phyloP scores from a whole-genome alignment of 768 basidiomycete genomes.

The Butyriboletus loyo region DNA sequence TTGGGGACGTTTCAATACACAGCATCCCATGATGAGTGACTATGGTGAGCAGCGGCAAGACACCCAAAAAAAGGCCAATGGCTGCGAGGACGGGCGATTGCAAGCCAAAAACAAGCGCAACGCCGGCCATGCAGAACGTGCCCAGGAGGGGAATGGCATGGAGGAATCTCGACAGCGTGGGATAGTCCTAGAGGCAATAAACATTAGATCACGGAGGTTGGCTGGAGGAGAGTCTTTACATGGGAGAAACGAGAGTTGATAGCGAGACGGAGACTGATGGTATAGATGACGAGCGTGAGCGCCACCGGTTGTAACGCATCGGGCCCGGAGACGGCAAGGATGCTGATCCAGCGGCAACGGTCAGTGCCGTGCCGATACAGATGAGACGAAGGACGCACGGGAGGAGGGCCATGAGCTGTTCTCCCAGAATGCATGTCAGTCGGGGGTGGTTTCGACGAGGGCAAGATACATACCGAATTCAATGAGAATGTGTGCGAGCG shows the following conservation, averaged over 20 bases:
- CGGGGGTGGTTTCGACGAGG: neutral
- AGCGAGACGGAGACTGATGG: conserved; percentile 19
- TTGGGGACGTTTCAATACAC: neutral
- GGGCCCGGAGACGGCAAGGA: conserved; percentile 11
- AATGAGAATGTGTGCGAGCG: conserved; percentile 15
- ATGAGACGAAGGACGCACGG: conserved; percentile 8
- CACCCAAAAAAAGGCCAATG: conserved; percentile 6
- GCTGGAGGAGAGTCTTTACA: neutral
- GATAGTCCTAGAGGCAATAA: conserved; percentile 5
- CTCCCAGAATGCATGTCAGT: neutral
- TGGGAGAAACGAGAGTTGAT: conserved; percentile 5
- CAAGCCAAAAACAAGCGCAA: conserved; percentile 5
- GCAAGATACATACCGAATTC: conserved; percentile 8
- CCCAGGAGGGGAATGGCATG: conserved; percentile 20
- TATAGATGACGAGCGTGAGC: conserved; percentile 23
- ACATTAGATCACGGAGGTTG: neutral
- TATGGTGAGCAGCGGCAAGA: conserved; percentile 8
- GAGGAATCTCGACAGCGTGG: conserved; percentile 7
- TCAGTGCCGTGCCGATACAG: neutral
- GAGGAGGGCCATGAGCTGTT: conserved; percentile 17
- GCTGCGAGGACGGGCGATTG: conserved; percentile 10
- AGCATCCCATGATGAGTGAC: neutral
- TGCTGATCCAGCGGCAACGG: neutral
- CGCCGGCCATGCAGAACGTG: conserved; percentile 4
- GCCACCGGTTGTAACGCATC: conserved; percentile 1